These are phyloP conservation scores for Eucalyptus tenuipes DNA, from an alignment of 345 rosid species.

Conservation along the genomic window DNA sequence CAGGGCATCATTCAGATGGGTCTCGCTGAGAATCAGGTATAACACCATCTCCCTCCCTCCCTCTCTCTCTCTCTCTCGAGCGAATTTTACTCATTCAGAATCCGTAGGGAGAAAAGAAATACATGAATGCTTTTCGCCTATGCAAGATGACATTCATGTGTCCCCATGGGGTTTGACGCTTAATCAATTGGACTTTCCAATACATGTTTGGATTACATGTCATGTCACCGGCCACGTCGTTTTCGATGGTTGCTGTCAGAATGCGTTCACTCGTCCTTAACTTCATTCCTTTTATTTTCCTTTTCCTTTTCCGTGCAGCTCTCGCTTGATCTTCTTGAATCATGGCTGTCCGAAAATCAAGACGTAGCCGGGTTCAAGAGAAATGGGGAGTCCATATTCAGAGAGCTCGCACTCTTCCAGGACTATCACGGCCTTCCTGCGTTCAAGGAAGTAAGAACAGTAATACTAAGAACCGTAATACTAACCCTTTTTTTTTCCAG, in stretches of 20 bases:
- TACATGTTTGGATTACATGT: not conserved
- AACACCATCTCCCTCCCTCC: not conserved
- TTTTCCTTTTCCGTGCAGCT: conserved; percentile 21
- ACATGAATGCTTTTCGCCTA: not conserved
- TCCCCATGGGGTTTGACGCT: not conserved
- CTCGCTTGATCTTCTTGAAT: conserved; percentile 58
- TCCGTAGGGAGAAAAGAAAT: not conserved
- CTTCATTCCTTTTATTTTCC: not conserved
- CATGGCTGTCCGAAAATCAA: conserved; percentile 57
- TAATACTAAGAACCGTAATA: no score
- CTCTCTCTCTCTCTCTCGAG: not conserved
- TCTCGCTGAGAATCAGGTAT: conserved; percentile 86
- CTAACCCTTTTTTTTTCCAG: not conserved
- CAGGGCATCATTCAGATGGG: conserved; percentile 88
- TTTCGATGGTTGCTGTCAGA: not conserved
- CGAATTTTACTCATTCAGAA: not conserved
- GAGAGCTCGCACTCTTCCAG: conserved; percentile 77
- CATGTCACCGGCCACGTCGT: not conserved
- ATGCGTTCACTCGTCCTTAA: not conserved
- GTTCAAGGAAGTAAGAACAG: conserved; percentile 40
- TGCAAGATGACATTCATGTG: not conserved
- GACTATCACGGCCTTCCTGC: conserved; percentile 81
- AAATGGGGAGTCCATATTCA: conserved; percentile 49
- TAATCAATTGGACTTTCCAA: not conserved
- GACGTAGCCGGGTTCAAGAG: conserved; percentile 33